A percentile compares a stretch with the other conserved stretches of the same genome.
phyloP scores from a whole-genome alignment of 2,329 filamentous ascomycete genomes.

The Pseudogymnoascus sp. region DNA sequence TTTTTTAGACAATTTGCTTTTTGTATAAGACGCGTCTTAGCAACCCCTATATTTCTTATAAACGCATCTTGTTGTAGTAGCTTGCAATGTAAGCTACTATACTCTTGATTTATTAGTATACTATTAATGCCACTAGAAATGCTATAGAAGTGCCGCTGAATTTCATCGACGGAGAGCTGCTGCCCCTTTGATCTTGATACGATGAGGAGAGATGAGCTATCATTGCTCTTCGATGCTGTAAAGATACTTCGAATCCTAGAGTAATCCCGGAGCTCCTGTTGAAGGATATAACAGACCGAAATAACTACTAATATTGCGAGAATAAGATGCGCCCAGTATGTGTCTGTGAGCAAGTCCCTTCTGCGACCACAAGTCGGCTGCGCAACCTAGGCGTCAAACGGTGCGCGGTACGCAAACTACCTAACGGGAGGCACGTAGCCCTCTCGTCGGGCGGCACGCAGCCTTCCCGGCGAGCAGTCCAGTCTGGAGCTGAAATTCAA shows the following conservation, averaged over 20 bases:
- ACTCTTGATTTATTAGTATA: slow-evolving; percentile 86
- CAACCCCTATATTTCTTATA: too few species aligned
- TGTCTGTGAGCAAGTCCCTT: slow-evolving; percentile 49
- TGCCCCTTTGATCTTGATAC: slow-evolving; percentile 75
- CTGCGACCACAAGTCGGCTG: too few species aligned
- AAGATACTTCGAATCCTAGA: slow-evolving; percentile 78
- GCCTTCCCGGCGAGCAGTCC: too few species aligned
- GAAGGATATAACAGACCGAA: slow-evolving; percentile 73
- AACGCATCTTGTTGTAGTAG: slow-evolving; percentile 61
- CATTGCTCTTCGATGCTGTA: background rate
- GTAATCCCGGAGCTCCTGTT: slow-evolving; percentile 73
- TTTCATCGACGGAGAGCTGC: slow-evolving; percentile 69
- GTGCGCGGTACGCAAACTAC: too few species aligned
- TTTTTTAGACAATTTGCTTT: too few species aligned
- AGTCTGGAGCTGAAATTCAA: too few species aligned
- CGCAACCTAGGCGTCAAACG: too few species aligned
- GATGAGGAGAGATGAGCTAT: slow-evolving; percentile 83
- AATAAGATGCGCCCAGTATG: slow-evolving; percentile 74
- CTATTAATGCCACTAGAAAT: slow-evolving; percentile 87
- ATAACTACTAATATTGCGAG: slow-evolving; percentile 66
- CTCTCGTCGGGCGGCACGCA: too few species aligned
- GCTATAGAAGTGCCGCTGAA: slow-evolving; percentile 78
- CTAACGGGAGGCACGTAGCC: too few species aligned
- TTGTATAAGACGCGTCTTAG: too few species aligned
- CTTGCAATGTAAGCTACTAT: slow-evolving; percentile 72